Evolutionary conservation across 148 eudicot species (phyloP), one percentile per base, ranked within the genome.

Genomic region (Agrostemma githago): DNA sequence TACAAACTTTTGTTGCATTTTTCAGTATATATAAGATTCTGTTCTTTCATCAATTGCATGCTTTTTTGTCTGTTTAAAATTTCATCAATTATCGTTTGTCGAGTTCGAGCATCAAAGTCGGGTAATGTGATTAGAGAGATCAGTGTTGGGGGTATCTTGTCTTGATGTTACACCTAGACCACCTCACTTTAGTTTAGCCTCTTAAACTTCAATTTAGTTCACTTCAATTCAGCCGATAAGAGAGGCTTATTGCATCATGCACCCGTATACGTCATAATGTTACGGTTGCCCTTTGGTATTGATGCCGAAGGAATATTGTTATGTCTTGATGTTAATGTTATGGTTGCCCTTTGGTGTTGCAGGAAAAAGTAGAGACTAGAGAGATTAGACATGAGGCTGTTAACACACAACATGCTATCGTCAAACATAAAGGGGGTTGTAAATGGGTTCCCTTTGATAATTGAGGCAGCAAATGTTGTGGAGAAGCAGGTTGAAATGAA

Each of bases 341-440:
- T 68, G 40, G 4, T 44, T 19, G 56, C 20, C 48, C 41, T 39
- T 21, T 40, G 2, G 19, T 11, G 37, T 37, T 60, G 14, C 34
- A 60, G 34, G 34, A 26, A 26, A 26, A 60, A 60, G 37, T 60
- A 51, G 3, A 11, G 39, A 69, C 8, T 46, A 21, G 21, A 46
- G 9, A 20, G 72, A 70, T 26, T 26, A 26, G 70, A 70, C 81
- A 95, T 95, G 97, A 87, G 93, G 84, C 97, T 93, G 8, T 77
- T 92, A 56, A 95, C 97, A 5, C 99, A 90, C 88, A 95, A 92
- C 86, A 95, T 95, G 99, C 82, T 95, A 1, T 87, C 97, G 0
- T 95, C 92, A 1, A 92, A 92, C 87, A 88, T 96, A 74, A 95
- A 92, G 78, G 97, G 99, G 5, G 99, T 92, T 1, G 68, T 81